Evolutionary conservation across 805 yeast species (phyloP).

Genomic region (Candida parachauliodes): DNA sequence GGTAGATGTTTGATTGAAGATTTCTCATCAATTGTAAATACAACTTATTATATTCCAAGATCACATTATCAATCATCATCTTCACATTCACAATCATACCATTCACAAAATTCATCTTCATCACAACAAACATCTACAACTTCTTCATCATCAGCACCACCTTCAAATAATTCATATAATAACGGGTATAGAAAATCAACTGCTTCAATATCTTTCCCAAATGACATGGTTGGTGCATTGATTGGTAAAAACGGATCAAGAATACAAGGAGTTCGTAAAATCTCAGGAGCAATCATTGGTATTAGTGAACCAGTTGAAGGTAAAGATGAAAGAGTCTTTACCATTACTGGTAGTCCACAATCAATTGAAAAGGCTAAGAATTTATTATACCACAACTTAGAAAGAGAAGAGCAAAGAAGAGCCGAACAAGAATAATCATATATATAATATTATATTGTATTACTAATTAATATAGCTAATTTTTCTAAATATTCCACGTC

Average conservation of each 20-base stretch:
- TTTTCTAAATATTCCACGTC: slow-evolving; percentile 61
- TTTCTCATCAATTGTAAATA: slow-evolving; percentile 61
- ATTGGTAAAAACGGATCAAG: slow-evolving; percentile 84
- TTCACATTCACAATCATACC: too few species aligned
- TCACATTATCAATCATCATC: slow-evolving; percentile 16
- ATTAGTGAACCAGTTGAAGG: slow-evolving; percentile 69
- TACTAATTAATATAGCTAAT: slow-evolving; percentile 50
- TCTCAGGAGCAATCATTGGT: slow-evolving; percentile 73
- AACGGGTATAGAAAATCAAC: slow-evolving; percentile 15
- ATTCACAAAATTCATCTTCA: background rate
- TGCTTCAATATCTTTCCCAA: slow-evolving; percentile 59
- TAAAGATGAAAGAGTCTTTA: slow-evolving; percentile 63
- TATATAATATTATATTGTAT: slow-evolving; percentile 1
- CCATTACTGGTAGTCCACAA: slow-evolving; percentile 57
- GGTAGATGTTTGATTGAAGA: slow-evolving; percentile 75
- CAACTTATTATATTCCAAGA: slow-evolving; percentile 59
- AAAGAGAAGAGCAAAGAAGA: slow-evolving; percentile 53
- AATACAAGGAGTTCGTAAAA: slow-evolving; percentile 79
- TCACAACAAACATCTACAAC: slow-evolving; percentile 10
- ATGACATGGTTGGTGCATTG: slow-evolving; percentile 82
- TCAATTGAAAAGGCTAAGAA: slow-evolving; percentile 58
- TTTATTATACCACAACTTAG: slow-evolving; percentile 55
- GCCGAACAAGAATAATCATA: slow-evolving; percentile 3
- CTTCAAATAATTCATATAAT: background rate
- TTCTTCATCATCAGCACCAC: slow-evolving; percentile 5